A percentile compares a stretch with the other conserved stretches of the same genome.
phyloP scores from a whole-genome alignment of 2,329 filamentous ascomycete species.

The Hypocrella siamensis region DNA sequence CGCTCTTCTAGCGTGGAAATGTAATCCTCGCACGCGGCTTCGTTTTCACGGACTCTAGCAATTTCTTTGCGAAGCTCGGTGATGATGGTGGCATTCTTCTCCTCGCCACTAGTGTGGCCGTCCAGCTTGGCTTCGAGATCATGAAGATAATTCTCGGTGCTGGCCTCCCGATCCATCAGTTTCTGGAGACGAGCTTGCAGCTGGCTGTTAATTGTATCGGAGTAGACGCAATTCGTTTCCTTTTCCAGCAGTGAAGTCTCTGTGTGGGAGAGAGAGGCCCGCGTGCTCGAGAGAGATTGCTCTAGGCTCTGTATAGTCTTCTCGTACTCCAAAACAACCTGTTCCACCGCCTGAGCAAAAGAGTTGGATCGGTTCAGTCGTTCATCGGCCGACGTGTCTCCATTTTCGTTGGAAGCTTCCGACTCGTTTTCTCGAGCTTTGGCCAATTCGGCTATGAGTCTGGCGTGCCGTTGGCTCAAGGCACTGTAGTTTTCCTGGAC shows the following conservation, averaged over 20 bases:
- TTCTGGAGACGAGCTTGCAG: conserved; percentile 85
- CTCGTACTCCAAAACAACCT: conserved; percentile 93
- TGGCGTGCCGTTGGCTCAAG: conserved; percentile 85
- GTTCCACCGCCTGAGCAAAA: conserved; percentile 89
- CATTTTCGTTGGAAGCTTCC: conserved; percentile 38
- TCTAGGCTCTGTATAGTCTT: conserved; percentile 95
- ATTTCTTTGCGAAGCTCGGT: conserved; percentile 85
- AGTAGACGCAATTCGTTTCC: conserved; percentile 83
- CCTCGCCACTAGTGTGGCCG: conserved; percentile 78
- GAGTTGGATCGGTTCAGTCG: conserved; percentile 87
- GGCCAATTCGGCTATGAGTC: conserved; percentile 83
- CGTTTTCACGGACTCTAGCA: conserved; percentile 72
- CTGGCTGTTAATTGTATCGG: conserved; percentile 83
- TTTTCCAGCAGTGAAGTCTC: conserved; percentile 83
- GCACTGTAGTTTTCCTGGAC: conserved; percentile 88
- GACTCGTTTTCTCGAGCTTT: conserved; percentile 61
- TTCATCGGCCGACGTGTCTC: conserved; percentile 56
- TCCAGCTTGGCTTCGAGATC: conserved; percentile 85
- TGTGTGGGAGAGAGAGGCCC: conserved; percentile 64
- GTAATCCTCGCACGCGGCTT: conserved; percentile 84
- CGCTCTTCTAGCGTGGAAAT: conserved; percentile 94
- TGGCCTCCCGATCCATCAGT: conserved; percentile 76
- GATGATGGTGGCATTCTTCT: conserved; percentile 78
- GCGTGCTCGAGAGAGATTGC: conserved; percentile 76
- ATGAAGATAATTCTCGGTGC: conserved; percentile 83